Conservation (phyloP, 805 yeast species). For the Yamadazyma olivae region DNA sequence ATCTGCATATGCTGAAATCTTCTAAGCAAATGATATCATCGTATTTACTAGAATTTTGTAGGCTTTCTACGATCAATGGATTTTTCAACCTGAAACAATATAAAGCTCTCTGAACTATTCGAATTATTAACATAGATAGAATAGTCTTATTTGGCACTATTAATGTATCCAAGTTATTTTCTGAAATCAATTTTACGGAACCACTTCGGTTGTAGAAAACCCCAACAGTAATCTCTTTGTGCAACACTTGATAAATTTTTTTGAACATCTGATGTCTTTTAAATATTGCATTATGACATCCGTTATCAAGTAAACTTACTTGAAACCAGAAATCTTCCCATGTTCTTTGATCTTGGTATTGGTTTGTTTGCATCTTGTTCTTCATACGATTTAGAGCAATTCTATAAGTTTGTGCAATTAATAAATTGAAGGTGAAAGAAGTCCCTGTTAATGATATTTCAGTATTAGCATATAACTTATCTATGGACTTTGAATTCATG, state of each 20-base stretch:
- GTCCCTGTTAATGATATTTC: conserved; percentile 4
- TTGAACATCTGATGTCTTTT: conserved; percentile 3
- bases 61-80: conserved; percentile 4
- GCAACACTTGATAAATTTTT: conserved; percentile 4
- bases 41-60: conserved; percentile 7
- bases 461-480: too few species aligned
- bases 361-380: too few species aligned
- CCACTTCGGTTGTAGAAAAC: conserved; percentile 5
- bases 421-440: conserved; percentile 13
- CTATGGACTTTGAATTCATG: too few species aligned
- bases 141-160: conserved; percentile 1
- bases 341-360: too few species aligned
- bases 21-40: conserved; percentile 10
- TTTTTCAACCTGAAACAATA: conserved; percentile 6
- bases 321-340: conserved; percentile 20
- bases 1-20: conserved; percentile 19
- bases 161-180: conserved; percentile 3
- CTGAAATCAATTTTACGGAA: background rate
- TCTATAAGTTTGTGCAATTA: conserved; percentile 14
- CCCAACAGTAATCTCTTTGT: conserved; percentile 6
- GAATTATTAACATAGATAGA: conserved; percentile 4
- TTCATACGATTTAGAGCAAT: too few species aligned
- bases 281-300: conserved; percentile 9
- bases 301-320: conserved; percentile 16
- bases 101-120: conserved; percentile 4